Base-by-base conservation (phyloP, 2,329 filamentous ascomycete species). In the Grosmannia clavigera region DNA sequence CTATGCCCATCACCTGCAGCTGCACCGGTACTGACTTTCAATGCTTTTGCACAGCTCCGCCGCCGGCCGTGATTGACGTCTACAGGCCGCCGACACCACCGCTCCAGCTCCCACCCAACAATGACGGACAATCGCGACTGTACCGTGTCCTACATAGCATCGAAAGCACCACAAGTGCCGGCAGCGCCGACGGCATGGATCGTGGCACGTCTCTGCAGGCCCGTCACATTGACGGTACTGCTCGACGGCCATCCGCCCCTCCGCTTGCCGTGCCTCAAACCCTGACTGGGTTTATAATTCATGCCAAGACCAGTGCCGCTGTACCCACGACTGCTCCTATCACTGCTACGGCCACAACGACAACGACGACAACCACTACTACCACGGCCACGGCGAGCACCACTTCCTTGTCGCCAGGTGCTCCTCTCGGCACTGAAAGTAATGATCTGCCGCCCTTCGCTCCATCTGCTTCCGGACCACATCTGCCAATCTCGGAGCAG, bases 21-120 rank as follows among this genome's bases (percentile, higher is more conserved):
- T 57, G 31, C 53, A 11, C 55, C 55, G 31, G 31, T 35, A 35
- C 33, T 35, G 33, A 35, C 33, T 35, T 11, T 35, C 6, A 10
- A 11, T 58, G 61, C 2, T 9, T 27, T 12, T 12, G 35, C 31
- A 60, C 65, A 82, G 80, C 80, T 70, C 72, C 73, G 59, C 80
- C 80, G 62, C 76, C 80, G 62, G 75, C 78, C 66, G 71, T 74
- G 63, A 76, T 78, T 60, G 75, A 78, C 66, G 70, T 74, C 61
- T 81, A 83, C 62, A 75, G 77, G 70, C 79, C 78, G 66, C 78
- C 82, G 65, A 81, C 77, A 61, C 80, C 81, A 4, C 40, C 60
- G 29, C 29, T 40, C 9, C 61, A 60, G 62, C 77, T 79, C 61
- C 74, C 78, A 67, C 78, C 80, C 63, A 74, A 75, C 66, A 74